Conservation (phyloP, 768 basidiomycete species). For the Gloeopeniophorella convolvens region DNA sequence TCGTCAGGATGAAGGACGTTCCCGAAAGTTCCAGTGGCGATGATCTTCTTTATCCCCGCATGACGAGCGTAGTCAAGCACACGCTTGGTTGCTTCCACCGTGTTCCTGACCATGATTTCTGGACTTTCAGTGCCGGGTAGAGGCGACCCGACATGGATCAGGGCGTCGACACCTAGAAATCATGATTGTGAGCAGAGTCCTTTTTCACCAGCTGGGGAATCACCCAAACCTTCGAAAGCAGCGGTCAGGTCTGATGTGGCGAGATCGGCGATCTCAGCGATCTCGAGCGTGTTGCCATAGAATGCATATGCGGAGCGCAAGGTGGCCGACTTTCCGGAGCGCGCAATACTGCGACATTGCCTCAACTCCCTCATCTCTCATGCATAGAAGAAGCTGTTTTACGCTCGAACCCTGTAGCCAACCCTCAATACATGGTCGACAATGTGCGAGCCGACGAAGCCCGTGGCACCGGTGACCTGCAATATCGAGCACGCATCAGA, state of each 20-base stretch:
- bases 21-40: not conserved
- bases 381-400: not conserved
- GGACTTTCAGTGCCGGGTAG: not conserved
- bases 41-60: not conserved
- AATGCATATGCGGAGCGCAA: not conserved
- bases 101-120: not conserved
- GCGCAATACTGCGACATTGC: not conserved
- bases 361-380: not conserved
- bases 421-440: not conserved
- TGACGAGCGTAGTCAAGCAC: not conserved
- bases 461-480: too few species aligned
- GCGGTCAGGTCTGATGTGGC: not conserved
- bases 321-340: not conserved
- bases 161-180: not conserved
- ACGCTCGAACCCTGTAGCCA: not conserved
- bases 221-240: not conserved
- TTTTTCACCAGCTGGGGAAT: not conserved
- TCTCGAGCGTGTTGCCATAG: not conserved
- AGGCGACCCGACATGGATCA: conserved; percentile 1
- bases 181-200: not conserved
- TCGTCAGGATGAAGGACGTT: not conserved
- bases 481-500: too few species aligned
- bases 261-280: not conserved
- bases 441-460: not conserved
- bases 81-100: not conserved